A percentile compares a stretch with the other conserved stretches of the same genome.
phyloP scores from a whole-genome alignment of 495 filamentous ascomycete species.

The Geoglossum glabrum region DNA sequence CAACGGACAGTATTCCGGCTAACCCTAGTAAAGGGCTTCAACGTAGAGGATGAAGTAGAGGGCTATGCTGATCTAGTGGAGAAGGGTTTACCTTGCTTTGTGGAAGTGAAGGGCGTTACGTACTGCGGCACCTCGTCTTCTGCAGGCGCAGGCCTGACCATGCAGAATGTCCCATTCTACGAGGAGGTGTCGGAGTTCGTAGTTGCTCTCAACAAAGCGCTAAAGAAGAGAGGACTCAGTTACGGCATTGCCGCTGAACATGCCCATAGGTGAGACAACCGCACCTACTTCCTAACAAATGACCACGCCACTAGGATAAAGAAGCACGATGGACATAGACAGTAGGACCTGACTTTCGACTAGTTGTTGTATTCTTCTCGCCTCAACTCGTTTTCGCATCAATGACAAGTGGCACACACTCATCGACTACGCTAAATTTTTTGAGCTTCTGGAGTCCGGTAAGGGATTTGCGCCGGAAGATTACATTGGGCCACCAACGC shows the following conservation, averaged over 20 bases:
- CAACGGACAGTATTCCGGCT: conserved; percentile 91
- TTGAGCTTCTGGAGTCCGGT: conserved; percentile 44
- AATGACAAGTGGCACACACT: conserved; percentile 73
- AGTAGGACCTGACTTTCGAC: not conserved
- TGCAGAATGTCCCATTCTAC: conserved; percentile 94
- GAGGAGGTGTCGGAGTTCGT: conserved; percentile 72
- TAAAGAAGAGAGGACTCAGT: conserved; percentile 42
- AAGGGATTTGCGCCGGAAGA: conserved; percentile 67
- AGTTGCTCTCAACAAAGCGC: conserved; percentile 40
- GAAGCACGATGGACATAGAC: not conserved
- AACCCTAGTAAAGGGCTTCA: conserved; percentile 91
- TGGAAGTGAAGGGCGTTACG: conserved; percentile 91
- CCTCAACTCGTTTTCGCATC: conserved; percentile 49
- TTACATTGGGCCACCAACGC: conserved; percentile 64
- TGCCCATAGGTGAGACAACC: conserved; percentile 30
- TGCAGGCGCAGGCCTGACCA: conserved; percentile 63
- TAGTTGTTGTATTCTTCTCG: conserved; percentile 78
- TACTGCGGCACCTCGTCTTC: conserved; percentile 82
- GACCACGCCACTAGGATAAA: not conserved
- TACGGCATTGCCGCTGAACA: conserved; percentile 94
- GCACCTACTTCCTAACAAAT: not conserved
- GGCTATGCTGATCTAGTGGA: conserved; percentile 84
- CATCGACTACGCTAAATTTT: conserved; percentile 82
- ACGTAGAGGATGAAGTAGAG: conserved; percentile 76
- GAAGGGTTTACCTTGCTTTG: conserved; percentile 65